Evolutionary conservation across 495 filamentous ascomycete species (phyloP).

Genomic region (Penicillium herquei): DNA sequence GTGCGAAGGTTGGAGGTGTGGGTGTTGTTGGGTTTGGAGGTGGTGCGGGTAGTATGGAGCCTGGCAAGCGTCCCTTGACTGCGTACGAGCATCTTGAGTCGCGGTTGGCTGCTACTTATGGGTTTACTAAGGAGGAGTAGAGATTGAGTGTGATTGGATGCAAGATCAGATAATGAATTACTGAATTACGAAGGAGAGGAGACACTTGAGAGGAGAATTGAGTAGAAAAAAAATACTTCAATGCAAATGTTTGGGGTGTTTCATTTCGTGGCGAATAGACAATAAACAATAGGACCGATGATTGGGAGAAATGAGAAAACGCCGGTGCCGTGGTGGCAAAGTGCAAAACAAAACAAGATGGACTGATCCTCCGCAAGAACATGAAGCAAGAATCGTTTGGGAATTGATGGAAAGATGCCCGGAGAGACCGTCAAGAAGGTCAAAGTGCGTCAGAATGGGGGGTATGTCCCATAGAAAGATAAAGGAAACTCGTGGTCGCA

Average conservation of each 20-base stretch:
- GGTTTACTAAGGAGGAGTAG: constrained; percentile 35
- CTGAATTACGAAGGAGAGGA: constrained; percentile 9
- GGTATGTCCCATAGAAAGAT: constrained; percentile 18
- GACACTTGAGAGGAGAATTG: background rate
- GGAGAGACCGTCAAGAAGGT: constrained; percentile 8
- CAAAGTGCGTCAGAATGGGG: constrained; percentile 5
- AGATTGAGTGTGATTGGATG: background rate
- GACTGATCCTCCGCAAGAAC: constrained; percentile 16
- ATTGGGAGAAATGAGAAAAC: constrained; percentile 12
- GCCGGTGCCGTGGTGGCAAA: constrained; percentile 24
- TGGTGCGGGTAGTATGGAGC: constrained; percentile 37
- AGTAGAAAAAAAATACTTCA: background rate
- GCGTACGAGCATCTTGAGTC: constrained; percentile 79
- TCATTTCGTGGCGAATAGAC: constrained; percentile 15
- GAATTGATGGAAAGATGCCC: constrained; percentile 9
- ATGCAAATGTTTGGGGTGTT: constrained; percentile 13
- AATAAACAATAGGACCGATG: constrained; percentile 12
- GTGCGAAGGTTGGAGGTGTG: constrained; percentile 26
- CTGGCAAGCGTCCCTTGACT: constrained; percentile 64
- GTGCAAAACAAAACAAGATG: constrained; percentile 12
- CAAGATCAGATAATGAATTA: background rate
- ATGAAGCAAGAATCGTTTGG: constrained; percentile 16
- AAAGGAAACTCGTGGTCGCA: constrained; percentile 23
- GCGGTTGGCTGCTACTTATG: constrained; percentile 75
- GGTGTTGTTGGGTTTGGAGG: constrained; percentile 43